Evolutionary conservation across 116 monocot genomes (phyloP), one percentile per base, ranked within the genome.

Genomic region (Phalaenopsis hybrid): DNA sequence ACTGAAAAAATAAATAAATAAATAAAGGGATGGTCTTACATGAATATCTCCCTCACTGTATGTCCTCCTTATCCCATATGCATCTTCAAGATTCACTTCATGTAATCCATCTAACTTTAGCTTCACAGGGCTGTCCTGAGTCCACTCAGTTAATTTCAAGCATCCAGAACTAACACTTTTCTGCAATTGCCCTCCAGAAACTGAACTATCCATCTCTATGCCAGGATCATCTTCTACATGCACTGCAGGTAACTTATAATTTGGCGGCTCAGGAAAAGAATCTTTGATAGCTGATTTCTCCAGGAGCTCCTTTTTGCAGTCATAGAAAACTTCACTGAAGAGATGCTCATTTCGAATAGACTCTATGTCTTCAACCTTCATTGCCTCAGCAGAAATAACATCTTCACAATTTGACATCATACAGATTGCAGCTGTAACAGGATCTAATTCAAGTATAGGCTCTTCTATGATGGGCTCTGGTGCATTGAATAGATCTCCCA

Each of bases 401-500:
- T 91, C 87, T 57, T 87, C 89, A n/a, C 82, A 83, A 58, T 50
- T 79, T 52, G 91, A 85, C 44, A 95, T 90, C 70, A 90, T 86
- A 15, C 91, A 91, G 70, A 91, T 81, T 48, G 89, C 92, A 70
- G 90, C 87, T 16, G 86, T 79, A 68, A 96, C 34, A 44, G 87
- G 89, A 86, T 91, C 92, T 28, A 92, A 75, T n/a, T 67, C 80
- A 74, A 85, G 77, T 20, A 76, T 12, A 23, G 87, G 92, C 21
- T 89, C 88, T 83, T 92, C 92, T 20, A 91, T 80, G 83, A 90
- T 93, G 34, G 92, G 87, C 79, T 93, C 90, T 59, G 96, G 91
- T 57, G 94, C 92, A 82, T 92, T 92, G 88, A 96, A 96, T 57
- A 96, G 85, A 81, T 93, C 94, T 45, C 93, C 93, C 34, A 93